Conservation (phyloP, 1,139 yeast genomes). For the Suhomyces choctaworum region DNA sequence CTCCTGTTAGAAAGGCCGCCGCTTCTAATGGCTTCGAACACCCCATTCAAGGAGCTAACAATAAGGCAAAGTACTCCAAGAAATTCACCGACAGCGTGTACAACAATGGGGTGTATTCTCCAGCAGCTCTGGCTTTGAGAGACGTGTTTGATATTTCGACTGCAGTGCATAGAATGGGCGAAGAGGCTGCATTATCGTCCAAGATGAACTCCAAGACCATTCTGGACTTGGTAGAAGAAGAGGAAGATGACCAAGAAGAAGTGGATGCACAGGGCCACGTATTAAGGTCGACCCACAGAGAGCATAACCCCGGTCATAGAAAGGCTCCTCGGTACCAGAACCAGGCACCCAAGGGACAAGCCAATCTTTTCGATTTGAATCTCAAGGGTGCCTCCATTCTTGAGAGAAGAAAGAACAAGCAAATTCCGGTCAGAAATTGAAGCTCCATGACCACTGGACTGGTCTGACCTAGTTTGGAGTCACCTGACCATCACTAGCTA, state of each 20-base stretch:
- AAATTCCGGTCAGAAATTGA: conserved; percentile 17
- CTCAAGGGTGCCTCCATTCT: conserved; percentile 79
- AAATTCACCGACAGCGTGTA: conserved; percentile 19
- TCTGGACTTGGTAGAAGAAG: conserved; percentile 41
- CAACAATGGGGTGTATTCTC: conserved; percentile 53
- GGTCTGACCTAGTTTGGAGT: too few species aligned
- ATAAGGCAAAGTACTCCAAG: conserved; percentile 23
- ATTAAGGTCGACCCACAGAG: conserved; percentile 5
- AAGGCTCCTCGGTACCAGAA: conserved; percentile 24
- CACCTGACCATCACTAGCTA: too few species aligned
- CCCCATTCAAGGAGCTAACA: conserved; percentile 28
- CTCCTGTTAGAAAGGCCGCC: conserved; percentile 4
- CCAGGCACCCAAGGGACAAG: conserved; percentile 14
- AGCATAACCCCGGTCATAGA: conserved; percentile 15
- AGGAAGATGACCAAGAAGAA: conserved; percentile 35
- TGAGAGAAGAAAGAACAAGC: conserved; percentile 62
- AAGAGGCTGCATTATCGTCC: conserved; percentile 62
- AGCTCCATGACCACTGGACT: conserved; percentile 5
- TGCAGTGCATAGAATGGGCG: conserved; percentile 92
- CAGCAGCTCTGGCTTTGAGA: conserved; percentile 88
- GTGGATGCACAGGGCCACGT: conserved; percentile 18
- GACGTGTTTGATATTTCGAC: conserved; percentile 95
- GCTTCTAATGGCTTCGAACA: conserved; percentile 17
- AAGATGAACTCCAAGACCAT: conserved; percentile 27
- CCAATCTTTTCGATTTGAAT: conserved; percentile 62